Evolutionary conservation across 2,329 filamentous ascomycete species (phyloP).

Genomic region (Verticillium nonalfalfae): DNA sequence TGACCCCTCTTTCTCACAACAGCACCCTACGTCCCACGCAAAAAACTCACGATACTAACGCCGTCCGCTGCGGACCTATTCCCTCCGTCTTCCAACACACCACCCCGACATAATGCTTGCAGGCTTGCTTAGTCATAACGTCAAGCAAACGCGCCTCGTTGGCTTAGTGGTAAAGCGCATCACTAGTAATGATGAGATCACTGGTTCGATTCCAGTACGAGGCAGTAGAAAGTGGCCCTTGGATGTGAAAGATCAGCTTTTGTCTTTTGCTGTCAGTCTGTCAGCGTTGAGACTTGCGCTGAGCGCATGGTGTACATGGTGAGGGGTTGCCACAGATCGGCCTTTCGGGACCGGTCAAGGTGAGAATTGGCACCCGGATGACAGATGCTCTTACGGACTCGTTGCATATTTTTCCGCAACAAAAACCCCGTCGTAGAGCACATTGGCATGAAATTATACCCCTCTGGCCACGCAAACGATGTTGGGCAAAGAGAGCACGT

Average conservation of each 20-base stretch:
- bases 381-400: no score
- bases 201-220: slow-evolving; percentile 27
- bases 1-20: not conserved
- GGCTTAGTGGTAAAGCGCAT: slow-evolving; percentile 29
- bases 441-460: not conserved
- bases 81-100: not conserved
- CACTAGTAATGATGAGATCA: slow-evolving; percentile 30
- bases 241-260: not conserved
- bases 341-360: no score
- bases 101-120: not conserved
- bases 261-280: not conserved
- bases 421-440: no score
- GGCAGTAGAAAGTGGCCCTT: slow-evolving; percentile 11
- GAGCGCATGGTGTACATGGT: no score
- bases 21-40: not conserved
- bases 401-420: no score
- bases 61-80: not conserved
- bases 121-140: not conserved
- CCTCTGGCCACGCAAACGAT: not conserved
- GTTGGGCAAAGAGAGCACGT: not conserved
- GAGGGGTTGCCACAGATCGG: no score
- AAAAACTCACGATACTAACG: not conserved
- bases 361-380: no score
- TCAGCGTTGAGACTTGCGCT: no score
- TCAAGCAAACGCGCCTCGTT: slow-evolving; percentile 17